Evolutionary conservation across 768 basidiomycete genomes (phyloP), one percentile per base, ranked within the genome.

Genomic region (Trametes cubensis): DNA sequence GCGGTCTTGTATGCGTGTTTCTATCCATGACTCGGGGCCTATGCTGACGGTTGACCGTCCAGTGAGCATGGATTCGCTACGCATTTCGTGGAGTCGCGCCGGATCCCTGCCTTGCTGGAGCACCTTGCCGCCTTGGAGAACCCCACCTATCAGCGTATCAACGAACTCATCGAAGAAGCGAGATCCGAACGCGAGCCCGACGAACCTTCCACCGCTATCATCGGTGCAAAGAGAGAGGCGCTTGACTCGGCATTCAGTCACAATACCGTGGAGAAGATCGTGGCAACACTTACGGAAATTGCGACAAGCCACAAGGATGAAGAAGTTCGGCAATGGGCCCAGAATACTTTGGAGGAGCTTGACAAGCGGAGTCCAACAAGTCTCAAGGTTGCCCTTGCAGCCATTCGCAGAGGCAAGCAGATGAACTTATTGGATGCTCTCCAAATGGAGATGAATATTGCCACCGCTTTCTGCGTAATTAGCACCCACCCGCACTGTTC

Each of bases 51-150:
- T 38, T 15, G 20, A n/a, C 40, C 4, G 10, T 51, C 57, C 70
- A 96, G 94, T 69, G 94, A 95, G 65, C 85, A 88, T 69, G 96
- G 97, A 34, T 82, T 98, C 69, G 95, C 96, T 4, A 98, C 97
- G 2, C 97, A 99, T 74, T 98, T 82, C 70, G 83, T 98, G 55
- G 86, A 93, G 11, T 88, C 92, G 17, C 79, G 87, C 57, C 82
- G 88, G 41, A 78, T 97, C 40, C 85, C 90, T 17, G 80, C 81
- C 44, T 83, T 98, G 50, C 78, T 92, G 44, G 80, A 86, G 56
- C 83, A 86, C 60, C 77, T 98, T 57, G 81, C 86, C 18, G 77
- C 79, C 30, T 73, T 87, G 44, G 84, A 87, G 60, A 72, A 80
- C 28, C 78, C 80, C 0, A 76, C 76, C 55, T 69, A 74, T 71